Base-by-base conservation (phyloP, 2,329 filamentous ascomycete genomes). In the Zalaria obscura region DNA sequence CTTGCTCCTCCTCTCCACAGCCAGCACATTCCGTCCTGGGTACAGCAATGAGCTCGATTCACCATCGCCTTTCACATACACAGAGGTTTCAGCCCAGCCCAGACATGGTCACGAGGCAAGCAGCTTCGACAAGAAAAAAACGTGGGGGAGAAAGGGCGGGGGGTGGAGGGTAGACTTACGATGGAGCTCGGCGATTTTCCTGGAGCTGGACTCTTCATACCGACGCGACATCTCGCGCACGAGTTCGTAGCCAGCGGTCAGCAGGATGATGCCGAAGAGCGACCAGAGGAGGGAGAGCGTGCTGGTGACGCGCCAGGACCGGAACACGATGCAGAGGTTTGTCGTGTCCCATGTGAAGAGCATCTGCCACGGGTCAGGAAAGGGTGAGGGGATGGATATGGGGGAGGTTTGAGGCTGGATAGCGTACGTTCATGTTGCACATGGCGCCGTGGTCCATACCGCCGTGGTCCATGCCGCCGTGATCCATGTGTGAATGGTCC, bases 291-390 rank as follows among this genome's bases (percentile, higher is more conserved):
- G 80, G 29, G 82, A 82, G 40, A 75, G 55, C 3, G 79, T 78
- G 46, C 80, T 78, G 47, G 73, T 78, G 61, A 98, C 67, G 65
- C 84, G 88, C 91, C 91, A 98, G 64, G 80, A 77, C 53, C 73
- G 74, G 71, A 96, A 98, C 62, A 98, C 76, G 63, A 98, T 93
- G 73, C 91, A 98, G 49, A 98, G 84, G 65, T 96, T 83, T 43
- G 72, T 76, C 3, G 88, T 89, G 61, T 87, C 78, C 89, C 89
- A 98, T 47, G 87, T 96, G 69, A 98, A 98, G 51, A 96, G 78
- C 89, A 95, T 96, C 87, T 94, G 52, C 4, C n/a, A 28, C 8
- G 11, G 41, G 40, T 38, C 27, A 31, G 37, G 40, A 32, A 27
- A 11, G 8, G 26, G 31, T 3, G 26, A 36, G 34, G 4, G 33